phyloP scores from a whole-genome alignment of 306 rosid species.

The Pueraria montana region DNA sequence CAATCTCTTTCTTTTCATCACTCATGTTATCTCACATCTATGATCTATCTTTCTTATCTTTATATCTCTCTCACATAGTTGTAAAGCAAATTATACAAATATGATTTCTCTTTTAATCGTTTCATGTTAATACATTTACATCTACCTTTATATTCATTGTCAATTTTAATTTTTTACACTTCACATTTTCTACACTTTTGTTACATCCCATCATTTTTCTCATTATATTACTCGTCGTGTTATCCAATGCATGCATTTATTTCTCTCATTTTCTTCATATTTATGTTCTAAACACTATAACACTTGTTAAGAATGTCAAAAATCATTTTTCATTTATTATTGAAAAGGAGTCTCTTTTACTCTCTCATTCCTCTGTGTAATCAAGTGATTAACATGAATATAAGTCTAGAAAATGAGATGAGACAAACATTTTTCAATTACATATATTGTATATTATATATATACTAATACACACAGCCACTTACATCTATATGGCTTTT shows the following conservation, averaged over 20 bases:
- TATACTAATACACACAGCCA: not conserved
- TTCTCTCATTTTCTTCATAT: too few species aligned
- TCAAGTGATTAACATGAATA: not conserved
- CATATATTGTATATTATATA: not conserved
- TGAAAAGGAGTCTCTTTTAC: too few species aligned
- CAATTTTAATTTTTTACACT: not conserved
- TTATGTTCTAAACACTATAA: too few species aligned
- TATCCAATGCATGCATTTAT: too few species aligned
- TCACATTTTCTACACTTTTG: not conserved
- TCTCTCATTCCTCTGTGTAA: too few species aligned
- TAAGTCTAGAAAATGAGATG: not conserved
- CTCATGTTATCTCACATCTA: not conserved
- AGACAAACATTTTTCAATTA: not conserved
- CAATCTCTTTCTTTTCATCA: not conserved
- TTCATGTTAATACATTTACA: not conserved
- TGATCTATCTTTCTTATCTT: not conserved
- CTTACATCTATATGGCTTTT: slow-evolving; percentile 75
- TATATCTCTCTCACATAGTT: not conserved
- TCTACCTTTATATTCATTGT: not conserved
- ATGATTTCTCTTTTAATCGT: not conserved
- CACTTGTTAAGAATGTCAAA: too few species aligned
- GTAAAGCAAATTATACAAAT: not conserved
- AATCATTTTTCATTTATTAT: too few species aligned
- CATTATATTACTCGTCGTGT: not conserved
- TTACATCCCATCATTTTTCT: not conserved